phyloP scores from a whole-genome alignment of 2,329 filamentous ascomycete genomes.

The Paecilomyces sp. region DNA sequence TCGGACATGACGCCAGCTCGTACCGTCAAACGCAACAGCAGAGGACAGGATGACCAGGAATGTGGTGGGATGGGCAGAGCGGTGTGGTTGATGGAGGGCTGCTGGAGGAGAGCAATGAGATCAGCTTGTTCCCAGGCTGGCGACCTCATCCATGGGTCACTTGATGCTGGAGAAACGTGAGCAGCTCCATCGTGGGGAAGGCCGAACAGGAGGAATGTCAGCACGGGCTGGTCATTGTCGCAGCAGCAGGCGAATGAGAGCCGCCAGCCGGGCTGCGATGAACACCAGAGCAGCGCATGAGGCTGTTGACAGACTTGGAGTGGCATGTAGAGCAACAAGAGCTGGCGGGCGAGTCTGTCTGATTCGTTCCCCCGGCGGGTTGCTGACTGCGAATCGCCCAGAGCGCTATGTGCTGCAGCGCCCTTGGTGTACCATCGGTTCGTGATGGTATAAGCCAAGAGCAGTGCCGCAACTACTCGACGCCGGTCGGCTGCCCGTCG shows the following conservation, averaged over 20 bases:
- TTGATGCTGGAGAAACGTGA: not conserved
- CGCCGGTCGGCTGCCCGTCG: not conserved
- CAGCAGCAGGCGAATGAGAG: not conserved
- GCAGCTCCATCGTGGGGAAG: not conserved
- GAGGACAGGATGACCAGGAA: not conserved
- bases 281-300: not conserved
- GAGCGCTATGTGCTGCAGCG: not conserved
- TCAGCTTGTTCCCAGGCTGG: not conserved
- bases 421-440: not conserved
- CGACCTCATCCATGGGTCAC: not conserved
- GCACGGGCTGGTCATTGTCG: not conserved
- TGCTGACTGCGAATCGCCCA: not conserved
- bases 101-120: not conserved
- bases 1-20: not conserved
- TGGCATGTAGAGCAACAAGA: not conserved
- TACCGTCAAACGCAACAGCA: not conserved
- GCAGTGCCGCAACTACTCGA: not conserved
- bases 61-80: not conserved
- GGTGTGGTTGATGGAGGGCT: not conserved
- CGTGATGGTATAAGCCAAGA: not conserved
- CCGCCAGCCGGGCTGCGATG: not conserved
- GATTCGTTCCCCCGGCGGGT: not conserved
- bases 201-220: not conserved
- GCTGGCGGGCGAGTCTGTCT: not conserved
- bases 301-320: not conserved